These are phyloP conservation scores for Blumeria graminis DNA, from an alignment of 2,329 filamentous ascomycete species.

Conservation along the genomic window DNA sequence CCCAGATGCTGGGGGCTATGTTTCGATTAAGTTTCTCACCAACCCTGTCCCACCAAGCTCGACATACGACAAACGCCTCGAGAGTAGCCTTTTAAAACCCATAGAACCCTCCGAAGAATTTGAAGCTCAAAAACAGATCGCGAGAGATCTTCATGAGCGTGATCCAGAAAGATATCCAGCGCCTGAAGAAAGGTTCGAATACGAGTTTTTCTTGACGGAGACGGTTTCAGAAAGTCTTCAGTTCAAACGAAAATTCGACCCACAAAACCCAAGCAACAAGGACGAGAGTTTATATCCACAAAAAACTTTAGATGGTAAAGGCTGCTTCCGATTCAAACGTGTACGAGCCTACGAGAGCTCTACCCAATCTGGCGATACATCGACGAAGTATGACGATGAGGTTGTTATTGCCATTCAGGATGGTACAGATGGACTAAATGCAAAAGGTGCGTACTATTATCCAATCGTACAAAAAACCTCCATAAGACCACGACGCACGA, in stretches of 20 bases:
- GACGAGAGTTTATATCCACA: conserved; percentile 30
- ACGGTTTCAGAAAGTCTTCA: conserved; percentile 22
- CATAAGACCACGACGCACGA: conserved; percentile 36
- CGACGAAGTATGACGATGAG: conserved; percentile 39
- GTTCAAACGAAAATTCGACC: conserved; percentile 37
- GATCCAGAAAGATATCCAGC: conserved; percentile 31
- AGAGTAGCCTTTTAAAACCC: conserved; percentile 35
- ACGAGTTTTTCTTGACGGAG: conserved; percentile 40
- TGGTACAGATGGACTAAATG: conserved; percentile 23
- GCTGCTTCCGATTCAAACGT: conserved; percentile 35
- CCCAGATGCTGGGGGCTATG: conserved; percentile 43
- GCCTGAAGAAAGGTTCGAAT: conserved; percentile 34
- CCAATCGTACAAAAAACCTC: conserved; percentile 39
- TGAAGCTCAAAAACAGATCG: conserved; percentile 22
- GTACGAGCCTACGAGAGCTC: conserved; percentile 40
- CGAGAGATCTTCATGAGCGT: conserved; percentile 28
- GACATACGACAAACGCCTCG: conserved; percentile 34
- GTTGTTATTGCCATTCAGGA: conserved; percentile 34
- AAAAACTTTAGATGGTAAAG: conserved; percentile 19
- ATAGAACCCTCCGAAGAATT: conserved; percentile 30
- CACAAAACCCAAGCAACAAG: conserved; percentile 28
- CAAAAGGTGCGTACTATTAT: conserved; percentile 42
- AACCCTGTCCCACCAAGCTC: conserved; percentile 31
- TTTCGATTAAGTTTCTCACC: conserved; percentile 42
- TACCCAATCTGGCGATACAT: conserved; percentile 26